Evolutionary conservation across 1,139 yeast genomes (phyloP), one percentile per base, ranked within the genome.

Genomic region (Lodderomyces parapsilosis): DNA sequence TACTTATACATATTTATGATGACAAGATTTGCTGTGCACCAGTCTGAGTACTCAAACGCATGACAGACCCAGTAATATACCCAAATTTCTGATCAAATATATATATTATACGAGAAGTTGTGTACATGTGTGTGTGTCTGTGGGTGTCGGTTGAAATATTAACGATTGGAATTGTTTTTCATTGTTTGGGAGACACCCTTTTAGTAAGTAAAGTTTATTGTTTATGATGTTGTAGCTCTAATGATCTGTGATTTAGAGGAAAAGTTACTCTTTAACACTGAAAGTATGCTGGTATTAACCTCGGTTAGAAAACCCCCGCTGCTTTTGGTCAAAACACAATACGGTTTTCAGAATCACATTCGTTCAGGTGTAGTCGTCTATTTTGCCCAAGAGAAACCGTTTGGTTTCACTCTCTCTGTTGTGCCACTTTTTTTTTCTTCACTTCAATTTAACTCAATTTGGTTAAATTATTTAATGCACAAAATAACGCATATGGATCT

Each of bases 1-100:
- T 15, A 30, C 15, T 15, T 30, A 15, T 15, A 30, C 15, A 30
- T 43, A 13, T 24, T 13, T 24, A 25, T 62, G 72, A 67, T 57
- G 71, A 67, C 71, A 65, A 65, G 42, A 38, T 63, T 42, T 68
- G 74, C 74, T 68, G 74, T 68, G 74, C 74, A 68, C 74, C 74
- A 68, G 73, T 68, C 74, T 66, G 74, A 68, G 65, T 60, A 63
- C 68, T 63, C 67, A 57, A 54, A 43, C 55, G 48, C 57, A 67
- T 68, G 74, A 68, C 62, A 66, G 74, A 68, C 67, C 62, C 64
- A 66, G 71, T 66, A 68, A 68, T 38, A 38, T 63, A 67, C 74
- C 74, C 72, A 68, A 62, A 66, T 63, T 59, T 64, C 74, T 68
- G 74, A 68, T 51, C 31, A 27, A 27, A 27, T 27, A 27, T 27